Conservation (phyloP, 139 green algal genomes). For the Trebouxia sp. region DNA sequence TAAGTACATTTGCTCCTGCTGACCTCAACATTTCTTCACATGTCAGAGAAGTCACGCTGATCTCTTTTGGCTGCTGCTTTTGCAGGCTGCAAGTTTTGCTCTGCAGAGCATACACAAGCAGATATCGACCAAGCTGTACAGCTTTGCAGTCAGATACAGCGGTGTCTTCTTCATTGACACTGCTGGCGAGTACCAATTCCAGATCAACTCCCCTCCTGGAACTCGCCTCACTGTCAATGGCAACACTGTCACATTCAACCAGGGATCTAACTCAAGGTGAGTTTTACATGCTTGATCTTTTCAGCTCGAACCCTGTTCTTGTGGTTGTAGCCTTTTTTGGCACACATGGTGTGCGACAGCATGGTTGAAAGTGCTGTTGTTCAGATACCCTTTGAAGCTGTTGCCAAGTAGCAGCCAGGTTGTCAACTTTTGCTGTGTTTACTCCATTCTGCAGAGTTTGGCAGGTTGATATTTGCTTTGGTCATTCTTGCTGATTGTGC, state of each 20-base stretch:
- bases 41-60: no score
- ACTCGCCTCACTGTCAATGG: background rate
- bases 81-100: background rate
- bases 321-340: no score
- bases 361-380: no score
- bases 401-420: no score
- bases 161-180: background rate
- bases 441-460: background rate
- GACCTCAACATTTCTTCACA: background rate
- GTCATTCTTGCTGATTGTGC: no score
- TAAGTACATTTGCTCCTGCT: background rate
- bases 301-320: no score
- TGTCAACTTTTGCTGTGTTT: no score
- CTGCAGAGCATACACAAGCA: background rate
- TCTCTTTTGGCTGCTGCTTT: background rate
- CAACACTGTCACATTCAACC: constrained; percentile 12
- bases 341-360: no score
- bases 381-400: no score
- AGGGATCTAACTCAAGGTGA: background rate
- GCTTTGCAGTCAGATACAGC: constrained; percentile 17
- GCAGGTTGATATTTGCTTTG: no score
- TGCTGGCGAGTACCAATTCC: background rate
- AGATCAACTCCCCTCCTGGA: background rate
- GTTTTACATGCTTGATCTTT: no score
- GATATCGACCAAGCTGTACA: background rate